Evolutionary conservation across 495 filamentous ascomycete species (phyloP).

Genomic region (Pseudoneurospora amorphoporcata): DNA sequence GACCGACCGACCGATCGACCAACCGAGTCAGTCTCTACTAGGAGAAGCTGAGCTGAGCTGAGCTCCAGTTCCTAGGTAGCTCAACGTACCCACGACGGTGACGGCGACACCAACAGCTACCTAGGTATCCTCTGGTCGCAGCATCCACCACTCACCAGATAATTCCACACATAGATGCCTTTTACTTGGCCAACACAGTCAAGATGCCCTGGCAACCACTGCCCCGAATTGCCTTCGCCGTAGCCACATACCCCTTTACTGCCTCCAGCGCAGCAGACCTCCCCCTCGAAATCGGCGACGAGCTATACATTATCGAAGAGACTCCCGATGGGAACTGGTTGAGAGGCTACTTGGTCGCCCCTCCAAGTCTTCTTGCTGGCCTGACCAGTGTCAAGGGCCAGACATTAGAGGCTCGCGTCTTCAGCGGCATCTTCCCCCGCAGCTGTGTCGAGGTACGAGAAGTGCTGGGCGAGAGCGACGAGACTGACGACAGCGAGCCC

Average conservation of each 20-base stretch:
- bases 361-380: constrained; percentile 83
- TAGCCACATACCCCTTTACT: constrained; percentile 86
- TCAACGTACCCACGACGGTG: not conserved
- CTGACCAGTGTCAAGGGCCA: constrained; percentile 87
- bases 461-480: constrained; percentile 53
- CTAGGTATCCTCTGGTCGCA: not conserved
- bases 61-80: not conserved
- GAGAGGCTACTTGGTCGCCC: constrained; percentile 88
- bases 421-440: constrained; percentile 91
- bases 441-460: constrained; percentile 79
- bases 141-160: not conserved
- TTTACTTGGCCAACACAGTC: constrained; percentile 15
- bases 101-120: not conserved
- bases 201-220: constrained; percentile 92
- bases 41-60: not conserved
- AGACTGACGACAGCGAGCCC: constrained; percentile 32
- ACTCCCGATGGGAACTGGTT: constrained; percentile 80
- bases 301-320: constrained; percentile 97
- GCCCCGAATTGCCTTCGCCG: constrained; percentile 93
- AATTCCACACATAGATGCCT: constrained; percentile 17
- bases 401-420: constrained; percentile 88
- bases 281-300: constrained; percentile 94
- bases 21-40: not conserved
- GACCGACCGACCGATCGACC: not conserved
- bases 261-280: constrained; percentile 81